These are phyloP conservation scores for Irpex sp. DNA, from an alignment of 1,284 basidiomycete genomes.

Conservation along the genomic window DNA sequence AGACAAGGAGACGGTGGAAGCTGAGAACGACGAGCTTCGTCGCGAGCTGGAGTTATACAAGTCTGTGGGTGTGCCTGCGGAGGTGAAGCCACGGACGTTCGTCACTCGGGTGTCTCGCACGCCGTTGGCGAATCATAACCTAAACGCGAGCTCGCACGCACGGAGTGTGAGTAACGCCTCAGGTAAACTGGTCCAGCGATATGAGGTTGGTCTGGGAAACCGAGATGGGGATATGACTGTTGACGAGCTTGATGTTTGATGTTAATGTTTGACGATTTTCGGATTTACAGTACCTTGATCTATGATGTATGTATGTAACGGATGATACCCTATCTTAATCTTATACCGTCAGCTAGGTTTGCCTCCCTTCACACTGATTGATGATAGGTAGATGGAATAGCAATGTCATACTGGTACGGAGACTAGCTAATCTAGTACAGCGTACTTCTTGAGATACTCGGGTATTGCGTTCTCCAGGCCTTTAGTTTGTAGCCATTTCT, in stretches of 20 bases:
- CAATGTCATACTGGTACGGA: too few species aligned
- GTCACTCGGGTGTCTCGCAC: constrained; percentile 59
- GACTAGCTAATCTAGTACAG: constrained; percentile 66
- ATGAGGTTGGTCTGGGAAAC: too few species aligned
- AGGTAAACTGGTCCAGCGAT: constrained; percentile 10
- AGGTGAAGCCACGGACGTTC: constrained; percentile 56
- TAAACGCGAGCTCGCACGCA: constrained; percentile 29
- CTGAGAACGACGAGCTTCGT: constrained; percentile 49
- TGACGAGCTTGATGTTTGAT: constrained; percentile 35
- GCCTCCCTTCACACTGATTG: neutral
- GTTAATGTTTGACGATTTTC: neutral
- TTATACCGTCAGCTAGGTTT: neutral
- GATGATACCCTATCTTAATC: neutral
- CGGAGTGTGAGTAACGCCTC: constrained; percentile 1
- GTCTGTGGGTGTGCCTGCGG: constrained; percentile 54
- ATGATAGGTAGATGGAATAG: too few species aligned
- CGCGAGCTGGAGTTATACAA: constrained; percentile 69
- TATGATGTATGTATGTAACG: neutral
- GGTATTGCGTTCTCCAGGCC: constrained; percentile 81
- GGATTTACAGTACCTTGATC: neutral
- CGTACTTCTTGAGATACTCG: constrained; percentile 83
- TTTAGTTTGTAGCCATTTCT: constrained; percentile 89
- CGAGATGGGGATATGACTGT: constrained; percentile 47
- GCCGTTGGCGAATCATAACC: constrained; percentile 46
- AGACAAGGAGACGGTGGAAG: constrained; percentile 48